phyloP scores from a whole-genome alignment of 768 basidiomycete species.

The Cubamyces sp. region DNA sequence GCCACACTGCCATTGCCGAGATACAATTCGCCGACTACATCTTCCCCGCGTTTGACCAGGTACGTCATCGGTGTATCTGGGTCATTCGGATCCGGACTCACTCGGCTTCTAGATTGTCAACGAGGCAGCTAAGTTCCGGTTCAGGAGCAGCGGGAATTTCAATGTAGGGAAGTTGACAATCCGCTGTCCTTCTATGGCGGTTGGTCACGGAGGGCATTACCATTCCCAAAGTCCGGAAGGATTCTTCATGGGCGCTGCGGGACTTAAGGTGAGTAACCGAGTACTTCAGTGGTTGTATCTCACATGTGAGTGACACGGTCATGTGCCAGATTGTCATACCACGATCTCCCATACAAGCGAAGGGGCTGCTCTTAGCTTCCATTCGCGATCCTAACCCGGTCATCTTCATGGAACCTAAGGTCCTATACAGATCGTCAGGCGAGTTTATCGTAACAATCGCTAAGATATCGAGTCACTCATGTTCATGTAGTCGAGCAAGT shows the following conservation, averaged over 20 bases:
- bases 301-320: neutral
- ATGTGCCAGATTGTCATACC: constrained; percentile 74
- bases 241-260: constrained; percentile 90
- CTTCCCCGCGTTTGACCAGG: constrained; percentile 94
- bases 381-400: constrained; percentile 94
- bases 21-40: constrained; percentile 93
- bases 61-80: constrained; percentile 32
- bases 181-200: constrained; percentile 87
- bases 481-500: constrained; percentile 81
- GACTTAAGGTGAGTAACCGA: constrained; percentile 66
- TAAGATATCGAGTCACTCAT: neutral
- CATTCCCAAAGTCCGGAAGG: constrained; percentile 96
- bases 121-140: constrained; percentile 92
- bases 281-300: neutral
- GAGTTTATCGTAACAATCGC: constrained; percentile 32
- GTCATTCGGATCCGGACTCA: neutral
- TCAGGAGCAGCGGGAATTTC: constrained; percentile 84
- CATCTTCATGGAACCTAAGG: constrained; percentile 94
- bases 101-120: constrained; percentile 71
- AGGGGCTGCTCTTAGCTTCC: constrained; percentile 83
- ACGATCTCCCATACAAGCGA: constrained; percentile 94
- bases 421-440: constrained; percentile 88
- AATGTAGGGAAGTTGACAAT: constrained; percentile 84
- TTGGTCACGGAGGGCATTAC: constrained; percentile 90
- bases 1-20: constrained; percentile 93